A percentile compares a stretch with the other conserved stretches of the same genome.
Evolutionary conservation across 202 grass and related monocot species (phyloP).

Genomic region (Dendrocalamus latiflorus): DNA sequence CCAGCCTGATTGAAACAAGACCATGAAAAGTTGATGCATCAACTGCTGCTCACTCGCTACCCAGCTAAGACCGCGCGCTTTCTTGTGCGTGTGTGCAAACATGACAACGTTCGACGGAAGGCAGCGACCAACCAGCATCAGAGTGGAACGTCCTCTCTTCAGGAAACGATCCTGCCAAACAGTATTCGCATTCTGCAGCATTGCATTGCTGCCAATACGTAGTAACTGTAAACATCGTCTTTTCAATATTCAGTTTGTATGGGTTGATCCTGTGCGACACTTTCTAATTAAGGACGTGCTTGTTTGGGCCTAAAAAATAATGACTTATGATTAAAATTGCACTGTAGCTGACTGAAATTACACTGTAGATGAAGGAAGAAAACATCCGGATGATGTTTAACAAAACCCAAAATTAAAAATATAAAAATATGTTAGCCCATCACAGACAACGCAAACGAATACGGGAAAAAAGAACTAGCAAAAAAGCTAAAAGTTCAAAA

Average conservation of each 20-base stretch:
- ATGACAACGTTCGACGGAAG: neutral
- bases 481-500: no score
- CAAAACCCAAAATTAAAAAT: no score
- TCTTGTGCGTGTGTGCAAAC: neutral
- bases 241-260: neutral
- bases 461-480: no score
- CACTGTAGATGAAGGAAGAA: no score
- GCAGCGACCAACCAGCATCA: constrained; percentile 24
- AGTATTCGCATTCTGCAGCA: neutral
- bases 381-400: no score
- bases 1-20: neutral
- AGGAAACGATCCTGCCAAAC: neutral
- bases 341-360: no score
- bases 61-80: neutral
- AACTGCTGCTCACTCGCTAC: neutral
- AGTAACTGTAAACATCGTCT: neutral
- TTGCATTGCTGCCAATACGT: no score
- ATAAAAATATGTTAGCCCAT: no score
- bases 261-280: neutral
- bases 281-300: neutral
- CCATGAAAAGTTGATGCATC: neutral
- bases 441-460: no score
- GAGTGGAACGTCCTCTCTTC: neutral
- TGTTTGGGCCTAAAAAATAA: no score
- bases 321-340: no score